phyloP scores from a whole-genome alignment of 2,329 filamentous ascomycete species.

The Paecilomyces variotii region DNA sequence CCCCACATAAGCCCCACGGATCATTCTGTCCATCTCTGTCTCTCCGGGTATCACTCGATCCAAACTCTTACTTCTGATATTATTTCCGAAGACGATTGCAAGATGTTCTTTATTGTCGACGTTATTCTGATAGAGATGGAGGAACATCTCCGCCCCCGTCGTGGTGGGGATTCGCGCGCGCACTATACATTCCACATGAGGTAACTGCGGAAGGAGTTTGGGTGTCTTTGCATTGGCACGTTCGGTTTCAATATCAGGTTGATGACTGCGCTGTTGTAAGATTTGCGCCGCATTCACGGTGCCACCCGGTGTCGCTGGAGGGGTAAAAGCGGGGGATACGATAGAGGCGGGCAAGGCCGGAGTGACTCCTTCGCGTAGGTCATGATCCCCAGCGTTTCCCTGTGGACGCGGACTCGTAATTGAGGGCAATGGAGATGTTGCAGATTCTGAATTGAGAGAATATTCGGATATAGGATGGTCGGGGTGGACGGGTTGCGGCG shows the following conservation, averaged over 20 bases:
- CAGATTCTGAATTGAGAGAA: slow-evolving; percentile 11
- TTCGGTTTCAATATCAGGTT: slow-evolving; percentile 22
- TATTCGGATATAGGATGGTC: slow-evolving; percentile 12
- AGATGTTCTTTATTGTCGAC: slow-evolving; percentile 93
- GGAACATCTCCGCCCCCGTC: slow-evolving; percentile 87
- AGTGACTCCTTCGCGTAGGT: slow-evolving; percentile 26
- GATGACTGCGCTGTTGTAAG: slow-evolving; percentile 22
- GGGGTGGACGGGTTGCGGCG: slow-evolving; percentile 28
- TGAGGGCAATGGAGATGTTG: slow-evolving; percentile 3
- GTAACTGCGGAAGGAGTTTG: slow-evolving; percentile 65
- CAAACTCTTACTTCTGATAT: slow-evolving; percentile 64
- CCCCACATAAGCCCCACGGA: slow-evolving; percentile 85
- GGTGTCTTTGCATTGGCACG: slow-evolving; percentile 49
- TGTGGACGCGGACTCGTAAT: slow-evolving; percentile 6
- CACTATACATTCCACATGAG: slow-evolving; percentile 85
- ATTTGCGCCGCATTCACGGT: slow-evolving; percentile 23
- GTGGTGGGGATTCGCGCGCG: slow-evolving; percentile 92
- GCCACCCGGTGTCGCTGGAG: slow-evolving; percentile 37
- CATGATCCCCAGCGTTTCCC: slow-evolving; percentile 12
- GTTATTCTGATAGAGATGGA: slow-evolving; percentile 90
- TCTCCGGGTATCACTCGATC: slow-evolving; percentile 39
- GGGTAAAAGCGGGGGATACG: slow-evolving; percentile 46
- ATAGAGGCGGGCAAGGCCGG: slow-evolving; percentile 45
- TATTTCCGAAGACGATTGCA: slow-evolving; percentile 88
- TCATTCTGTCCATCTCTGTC: slow-evolving; percentile 62